Base-by-base conservation (phyloP, 495 filamentous ascomycete species). In the Platismatia glauca region DNA sequence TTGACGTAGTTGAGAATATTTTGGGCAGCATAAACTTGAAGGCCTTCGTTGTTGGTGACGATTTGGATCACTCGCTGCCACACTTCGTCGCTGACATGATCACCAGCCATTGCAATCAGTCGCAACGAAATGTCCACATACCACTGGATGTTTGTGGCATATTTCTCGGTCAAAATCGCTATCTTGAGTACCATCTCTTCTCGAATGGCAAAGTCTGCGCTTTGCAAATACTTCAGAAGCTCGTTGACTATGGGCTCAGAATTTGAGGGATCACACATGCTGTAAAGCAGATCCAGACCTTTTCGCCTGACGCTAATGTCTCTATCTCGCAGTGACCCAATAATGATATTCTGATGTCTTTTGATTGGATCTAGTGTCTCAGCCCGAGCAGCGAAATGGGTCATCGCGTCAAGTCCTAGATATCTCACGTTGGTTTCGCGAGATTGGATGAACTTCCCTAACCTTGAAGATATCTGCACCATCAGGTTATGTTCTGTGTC, bases 171-270 rank as follows among this genome's bases (percentile, higher is more conserved):
- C 60, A 99, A 72, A 68, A 99, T 97, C 39, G 95, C 95, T 70
- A 99, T 95, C 76, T 99, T 99, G 58, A 99, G 76, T 12, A 97
- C 95, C 95, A 99, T 97, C 73, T 99, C 95, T 74, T 99, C 95
- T 58, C 95, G 83, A 66, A 99, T 96, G 3, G 91, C 91, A 73
- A 95, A 98, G 72, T 99, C 95, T 15, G 95, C 95, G 52, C 87
- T 95, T 67, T 97, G 93, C 7, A 99, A 82, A 75, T 97, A 97
- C 64, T 91, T 88, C 27, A 99, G 75, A 55, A 99, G 85, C 76
- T 99, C 95, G 57, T 87, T 85, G 44, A 99, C 95, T 66, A 99
- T 96, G 6, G 89, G 86, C 61, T 87, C 87, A 7, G 95, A 89
- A 73, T 97, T 99, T 4, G 86, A 86, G 39, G 87, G 82, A 71